Conservation (phyloP, 2,329 filamentous ascomycete species). For the Phialemoniopsis sp. region DNA sequence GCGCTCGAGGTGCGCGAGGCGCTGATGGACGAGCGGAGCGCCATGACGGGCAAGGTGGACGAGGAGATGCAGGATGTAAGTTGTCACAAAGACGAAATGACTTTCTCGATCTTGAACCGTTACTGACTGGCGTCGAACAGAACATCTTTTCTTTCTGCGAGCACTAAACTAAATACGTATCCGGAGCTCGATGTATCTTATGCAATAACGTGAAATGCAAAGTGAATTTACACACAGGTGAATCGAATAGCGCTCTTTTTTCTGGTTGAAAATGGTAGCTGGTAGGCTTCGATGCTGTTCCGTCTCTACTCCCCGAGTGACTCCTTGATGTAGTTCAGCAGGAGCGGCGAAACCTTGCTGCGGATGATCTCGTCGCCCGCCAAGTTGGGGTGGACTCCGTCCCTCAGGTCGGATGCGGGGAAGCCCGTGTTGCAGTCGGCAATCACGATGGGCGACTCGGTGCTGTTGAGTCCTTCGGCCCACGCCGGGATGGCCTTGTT, state of each 20-base stretch:
- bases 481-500: constrained; percentile 32
- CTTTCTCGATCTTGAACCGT: no score
- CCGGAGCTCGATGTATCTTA: no score
- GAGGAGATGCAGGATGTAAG: neutral
- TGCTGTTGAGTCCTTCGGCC: constrained; percentile 25
- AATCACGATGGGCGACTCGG: constrained; percentile 31
- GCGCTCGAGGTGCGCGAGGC: constrained; percentile 11
- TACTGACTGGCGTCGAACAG: no score
- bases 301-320: constrained; percentile 10
- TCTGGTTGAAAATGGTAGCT: no score
- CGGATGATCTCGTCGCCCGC: constrained; percentile 28
- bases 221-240: no score
- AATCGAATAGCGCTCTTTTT: no score
- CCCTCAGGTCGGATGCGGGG: constrained; percentile 22
- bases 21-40: constrained; percentile 16
- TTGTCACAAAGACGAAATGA: no score
- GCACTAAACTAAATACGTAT: no score
- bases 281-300: no score
- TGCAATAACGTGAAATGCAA: no score
- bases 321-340: constrained; percentile 25
- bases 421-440: constrained; percentile 31
- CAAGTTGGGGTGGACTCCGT: constrained; percentile 35
- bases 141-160: no score
- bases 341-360: constrained; percentile 20
- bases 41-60: constrained; percentile 1